A percentile compares a stretch with the other conserved stretches of the same genome.
Evolutionary conservation across 2,329 filamentous ascomycete species (phyloP).

Genomic region (Tolypocladium guangdongense): DNA sequence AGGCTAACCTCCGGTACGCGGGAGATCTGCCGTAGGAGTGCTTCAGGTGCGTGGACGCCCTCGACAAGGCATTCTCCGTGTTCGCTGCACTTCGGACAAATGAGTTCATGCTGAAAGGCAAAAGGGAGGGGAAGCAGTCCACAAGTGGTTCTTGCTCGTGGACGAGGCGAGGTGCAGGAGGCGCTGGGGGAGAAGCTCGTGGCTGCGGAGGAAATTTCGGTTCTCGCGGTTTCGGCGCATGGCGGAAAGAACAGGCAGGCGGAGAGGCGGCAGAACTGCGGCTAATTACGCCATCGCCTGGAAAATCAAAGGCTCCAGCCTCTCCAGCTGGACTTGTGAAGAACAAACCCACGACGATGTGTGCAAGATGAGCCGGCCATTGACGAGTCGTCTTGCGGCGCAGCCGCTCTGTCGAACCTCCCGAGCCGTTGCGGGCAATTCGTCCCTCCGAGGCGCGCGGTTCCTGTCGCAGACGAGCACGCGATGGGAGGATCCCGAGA

Average conservation of each 20-base stretch:
- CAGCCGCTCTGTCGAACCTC: constrained; percentile 21
- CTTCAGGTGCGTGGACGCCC: constrained; percentile 26
- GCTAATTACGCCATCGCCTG: constrained; percentile 2
- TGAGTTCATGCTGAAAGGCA: constrained; percentile 32
- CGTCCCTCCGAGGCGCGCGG: constrained; percentile 14
- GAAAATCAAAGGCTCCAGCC: not conserved
- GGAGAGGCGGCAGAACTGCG: constrained; percentile 24
- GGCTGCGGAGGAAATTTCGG: constrained; percentile 25
- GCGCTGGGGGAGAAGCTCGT: constrained; percentile 13
- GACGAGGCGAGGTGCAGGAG: constrained; percentile 11
- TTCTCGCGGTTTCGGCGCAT: constrained; percentile 24
- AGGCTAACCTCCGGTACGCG: constrained; percentile 36
- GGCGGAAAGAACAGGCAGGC: constrained; percentile 20
- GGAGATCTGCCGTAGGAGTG: constrained; percentile 32
- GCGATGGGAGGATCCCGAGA: constrained; percentile 14
- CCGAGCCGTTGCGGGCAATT: constrained; percentile 11
- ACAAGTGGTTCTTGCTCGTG: constrained; percentile 16
- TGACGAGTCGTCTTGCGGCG: constrained; percentile 31
- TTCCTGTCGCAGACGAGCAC: constrained; percentile 28
- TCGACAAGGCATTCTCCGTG: constrained; percentile 29
- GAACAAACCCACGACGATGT: constrained; percentile 11
- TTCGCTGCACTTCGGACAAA: constrained; percentile 31
- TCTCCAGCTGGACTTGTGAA: too few relatives aligned
- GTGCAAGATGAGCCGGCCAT: constrained; percentile 32
- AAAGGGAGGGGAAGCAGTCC: constrained; percentile 13